Percentiles rank a stretch among this genome's conserved stretches.
These are phyloP conservation scores for Colletotrichum costaricense DNA, from an alignment of 2,329 filamentous ascomycete species.

Conservation along the genomic window DNA sequence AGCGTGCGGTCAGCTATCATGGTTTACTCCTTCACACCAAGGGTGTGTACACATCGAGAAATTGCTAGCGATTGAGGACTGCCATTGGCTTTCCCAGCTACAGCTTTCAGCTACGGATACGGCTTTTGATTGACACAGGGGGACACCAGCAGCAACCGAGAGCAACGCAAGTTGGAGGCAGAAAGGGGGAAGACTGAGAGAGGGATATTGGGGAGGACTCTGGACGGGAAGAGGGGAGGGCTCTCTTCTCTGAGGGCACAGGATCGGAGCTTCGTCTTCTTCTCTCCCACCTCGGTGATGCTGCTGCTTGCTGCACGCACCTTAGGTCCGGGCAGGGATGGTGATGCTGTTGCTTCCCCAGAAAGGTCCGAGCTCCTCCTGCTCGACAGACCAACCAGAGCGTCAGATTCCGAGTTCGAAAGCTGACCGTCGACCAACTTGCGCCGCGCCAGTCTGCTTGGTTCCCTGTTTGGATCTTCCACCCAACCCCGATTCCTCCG, in stretches of 20 bases:
- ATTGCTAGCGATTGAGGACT: neutral
- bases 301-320: slow-evolving; percentile 14
- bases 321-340: slow-evolving; percentile 33
- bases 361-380: slow-evolving; percentile 31
- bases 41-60: neutral
- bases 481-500: slow-evolving; percentile 12
- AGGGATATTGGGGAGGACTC: too few species aligned
- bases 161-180: neutral
- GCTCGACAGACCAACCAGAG: slow-evolving; percentile 31
- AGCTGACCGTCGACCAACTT: neutral
- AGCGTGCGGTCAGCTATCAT: slow-evolving; percentile 1
- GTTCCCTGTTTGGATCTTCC: slow-evolving; percentile 35
- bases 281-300: neutral
- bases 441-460: slow-evolving; percentile 5
- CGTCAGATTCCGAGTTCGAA: neutral
- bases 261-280: slow-evolving; percentile 16
- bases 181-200: neutral
- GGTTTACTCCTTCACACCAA: neutral
- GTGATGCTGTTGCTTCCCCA: slow-evolving; percentile 28
- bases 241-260: too few species aligned
- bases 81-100: slow-evolving; percentile 6
- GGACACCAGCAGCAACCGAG: neutral
- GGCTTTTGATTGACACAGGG: slow-evolving; percentile 29
- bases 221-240: neutral
- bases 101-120: neutral